phyloP scores from a whole-genome alignment of 208 protist species.

The Blastocrithidia nonstop region DNA sequence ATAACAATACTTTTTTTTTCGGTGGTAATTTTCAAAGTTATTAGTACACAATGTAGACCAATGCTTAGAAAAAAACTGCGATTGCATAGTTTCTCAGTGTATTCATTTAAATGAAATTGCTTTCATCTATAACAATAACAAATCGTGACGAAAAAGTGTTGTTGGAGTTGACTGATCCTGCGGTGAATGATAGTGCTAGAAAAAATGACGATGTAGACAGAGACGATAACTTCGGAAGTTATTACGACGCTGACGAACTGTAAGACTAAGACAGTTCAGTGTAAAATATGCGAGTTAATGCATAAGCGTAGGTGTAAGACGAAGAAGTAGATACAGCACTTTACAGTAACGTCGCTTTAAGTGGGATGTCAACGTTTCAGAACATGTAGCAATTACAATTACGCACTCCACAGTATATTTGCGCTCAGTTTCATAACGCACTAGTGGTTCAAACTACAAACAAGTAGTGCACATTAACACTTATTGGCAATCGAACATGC shows the following conservation, averaged over 20 bases:
- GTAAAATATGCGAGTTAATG: not conserved
- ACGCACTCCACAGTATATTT: conserved; percentile 47
- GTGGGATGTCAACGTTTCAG: conserved; percentile 57
- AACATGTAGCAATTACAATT: conserved; percentile 67
- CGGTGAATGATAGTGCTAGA: conserved; percentile 4
- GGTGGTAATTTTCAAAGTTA: too few relatives aligned
- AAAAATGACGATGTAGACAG: conserved; percentile 5
- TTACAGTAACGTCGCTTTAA: conserved; percentile 74
- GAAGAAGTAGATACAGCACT: conserved; percentile 6
- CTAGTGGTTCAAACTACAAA: conserved; percentile 49
- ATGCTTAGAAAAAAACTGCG: too few relatives aligned
- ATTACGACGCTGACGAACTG: too few relatives aligned
- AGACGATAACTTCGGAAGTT: not conserved
- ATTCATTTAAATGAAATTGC: conserved; percentile 61
- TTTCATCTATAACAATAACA: conserved; percentile 65
- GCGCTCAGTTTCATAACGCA: conserved; percentile 69
- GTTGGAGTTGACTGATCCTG: conserved; percentile 42
- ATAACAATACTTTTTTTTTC: conserved; percentile 2
- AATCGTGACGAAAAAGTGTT: conserved; percentile 69
- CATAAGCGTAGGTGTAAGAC: not conserved
- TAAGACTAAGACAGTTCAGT: too few relatives aligned
- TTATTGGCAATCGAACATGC: conserved; percentile 62
- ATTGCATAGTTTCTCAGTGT: conserved; percentile 83
- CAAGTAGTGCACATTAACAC: conserved; percentile 33
- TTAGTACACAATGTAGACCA: too few relatives aligned